Conservation (phyloP, 2,329 filamentous ascomycete species). For the Colletotrichum incanum region DNA sequence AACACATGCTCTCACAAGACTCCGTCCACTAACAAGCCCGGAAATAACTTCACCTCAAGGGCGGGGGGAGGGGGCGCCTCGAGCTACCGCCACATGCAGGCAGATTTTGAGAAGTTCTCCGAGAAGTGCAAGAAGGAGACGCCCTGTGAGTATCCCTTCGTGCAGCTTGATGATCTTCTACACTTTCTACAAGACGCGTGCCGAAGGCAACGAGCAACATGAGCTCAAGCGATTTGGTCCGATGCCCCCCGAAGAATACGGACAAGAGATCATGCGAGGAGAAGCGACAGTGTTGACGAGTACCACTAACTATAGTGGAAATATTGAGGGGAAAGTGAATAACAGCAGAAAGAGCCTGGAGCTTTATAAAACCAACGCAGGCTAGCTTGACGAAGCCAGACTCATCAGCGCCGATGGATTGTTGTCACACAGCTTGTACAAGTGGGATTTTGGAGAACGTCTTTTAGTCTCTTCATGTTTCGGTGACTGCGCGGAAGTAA, state of each 20-base stretch:
- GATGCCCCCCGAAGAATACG: neutral
- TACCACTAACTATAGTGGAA: neutral
- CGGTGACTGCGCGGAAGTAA: no score
- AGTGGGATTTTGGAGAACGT: neutral
- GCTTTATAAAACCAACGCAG: no score
- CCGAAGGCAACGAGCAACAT: neutral
- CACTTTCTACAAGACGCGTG: neutral
- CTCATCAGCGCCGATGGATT: neutral
- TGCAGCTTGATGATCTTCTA: no score
- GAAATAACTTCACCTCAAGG: no score
- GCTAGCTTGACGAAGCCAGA: neutral
- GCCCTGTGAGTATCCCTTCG: no score
- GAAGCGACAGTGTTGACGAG: neutral
- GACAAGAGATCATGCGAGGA: neutral
- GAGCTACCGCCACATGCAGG: neutral
- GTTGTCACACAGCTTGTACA: neutral
- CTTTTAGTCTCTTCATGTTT: neutral
- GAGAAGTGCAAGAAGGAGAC: no score
- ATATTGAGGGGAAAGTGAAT: neutral
- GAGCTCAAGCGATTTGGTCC: no score
- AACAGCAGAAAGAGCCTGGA: neutral
- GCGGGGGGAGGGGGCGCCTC: no score
- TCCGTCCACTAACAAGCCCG: no score
- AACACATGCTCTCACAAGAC: no score
- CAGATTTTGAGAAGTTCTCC: neutral